Conservation (phyloP, 441 rosid species). For the Cnidoscolus chayamansa region DNA sequence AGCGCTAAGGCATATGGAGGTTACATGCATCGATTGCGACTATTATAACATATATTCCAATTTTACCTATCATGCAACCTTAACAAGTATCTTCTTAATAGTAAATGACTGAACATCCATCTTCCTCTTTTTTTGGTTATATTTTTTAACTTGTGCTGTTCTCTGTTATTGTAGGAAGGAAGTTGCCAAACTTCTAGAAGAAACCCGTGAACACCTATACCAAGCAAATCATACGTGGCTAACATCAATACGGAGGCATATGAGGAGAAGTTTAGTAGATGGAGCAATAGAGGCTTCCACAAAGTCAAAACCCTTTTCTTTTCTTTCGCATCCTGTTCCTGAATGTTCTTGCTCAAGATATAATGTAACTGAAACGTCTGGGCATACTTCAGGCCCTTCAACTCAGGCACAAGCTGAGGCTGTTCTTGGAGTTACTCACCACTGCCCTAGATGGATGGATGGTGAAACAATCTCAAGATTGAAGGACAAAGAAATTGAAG, state of each 20-base stretch:
- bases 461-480: constrained; percentile 31
- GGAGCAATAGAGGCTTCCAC: constrained; percentile 56
- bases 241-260: constrained; percentile 59
- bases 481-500: constrained; percentile 71
- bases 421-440: constrained; percentile 50
- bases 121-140: background rate
- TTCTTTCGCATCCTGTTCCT: constrained; percentile 78
- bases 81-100: background rate
- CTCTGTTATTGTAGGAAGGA: constrained; percentile 45
- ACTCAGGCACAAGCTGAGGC: constrained; percentile 34
- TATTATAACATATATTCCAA: background rate
- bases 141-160: constrained; percentile 5
- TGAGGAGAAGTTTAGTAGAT: constrained; percentile 64
- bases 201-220: constrained; percentile 60
- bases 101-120: background rate
- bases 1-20: background rate
- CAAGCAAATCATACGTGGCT: constrained; percentile 86
- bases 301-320: constrained; percentile 54
- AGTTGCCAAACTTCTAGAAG: constrained; percentile 64
- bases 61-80: background rate
- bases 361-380: constrained; percentile 25
- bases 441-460: constrained; percentile 79
- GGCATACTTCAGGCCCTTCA: constrained; percentile 32
- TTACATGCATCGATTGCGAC: background rate
- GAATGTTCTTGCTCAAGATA: constrained; percentile 74